Base-by-base conservation (phyloP, 228 moss, liverwort and hornwort species). In the Sphagnum magellanicum region DNA sequence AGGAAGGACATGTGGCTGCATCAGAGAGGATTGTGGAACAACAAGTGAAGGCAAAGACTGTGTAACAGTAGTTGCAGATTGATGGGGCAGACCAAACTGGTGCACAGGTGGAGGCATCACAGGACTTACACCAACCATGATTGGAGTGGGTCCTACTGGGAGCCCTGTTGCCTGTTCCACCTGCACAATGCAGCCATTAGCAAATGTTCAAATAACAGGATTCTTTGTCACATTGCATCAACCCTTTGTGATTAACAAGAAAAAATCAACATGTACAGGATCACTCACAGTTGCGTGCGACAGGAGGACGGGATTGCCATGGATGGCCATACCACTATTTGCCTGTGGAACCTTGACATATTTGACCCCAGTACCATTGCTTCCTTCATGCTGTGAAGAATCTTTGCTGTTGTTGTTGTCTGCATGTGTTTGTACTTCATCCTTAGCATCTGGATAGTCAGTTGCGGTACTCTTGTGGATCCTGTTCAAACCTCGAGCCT, bases 21-120 rank as follows among this genome's bases (percentile, higher is more conserved):
- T 70, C 63, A 85, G 73, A 47, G 91, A 76, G 71, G 85, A 66
- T 71, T 84, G 87, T 8, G 81, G 77, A 66, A 81, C 64, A 6
- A 88, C 64, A 6, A 88, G 83, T 71, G 93, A 77, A 50, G 80
- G 70, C 76, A 32, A 32, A 32, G 32, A 32, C 55, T 88, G 91
- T 73, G 89, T 68, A 16, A 72, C 78, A 78, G 83, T 73, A 64
- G 87, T 69, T 79, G 84, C 70, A 55, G 81, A 82, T 68, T 88
- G 96, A 66, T 89, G 95, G 78, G 89, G 95, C 61, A 87, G 75
- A 71, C 85, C 77, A 59, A 79, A 90, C 75, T 83, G 96, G 65
- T 86, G 91, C 53, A 91, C 80, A 61, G 87, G 77, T 77, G 91
- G 72, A 10, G 91, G 77, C 75, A 91, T 68, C 50, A 90, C 87